Percentiles rank a stretch among this genome's conserved stretches.
These are phyloP conservation scores for Tricholoma saponaceum DNA, from an alignment of 768 basidiomycete genomes.

Conservation along the genomic window DNA sequence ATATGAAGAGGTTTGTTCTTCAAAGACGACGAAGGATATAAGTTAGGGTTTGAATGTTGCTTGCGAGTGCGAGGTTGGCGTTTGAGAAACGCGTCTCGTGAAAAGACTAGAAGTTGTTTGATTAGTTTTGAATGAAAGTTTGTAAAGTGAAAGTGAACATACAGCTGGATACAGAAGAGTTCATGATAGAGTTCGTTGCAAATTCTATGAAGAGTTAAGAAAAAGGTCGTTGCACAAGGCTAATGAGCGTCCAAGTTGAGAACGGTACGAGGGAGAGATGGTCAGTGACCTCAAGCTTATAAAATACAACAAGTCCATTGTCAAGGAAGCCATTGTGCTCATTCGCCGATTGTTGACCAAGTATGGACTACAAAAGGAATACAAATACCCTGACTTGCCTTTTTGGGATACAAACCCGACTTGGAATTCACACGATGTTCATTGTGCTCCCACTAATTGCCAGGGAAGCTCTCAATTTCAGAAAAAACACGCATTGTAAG, in stretches of 20 bases:
- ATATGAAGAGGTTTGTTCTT: constrained; percentile 22
- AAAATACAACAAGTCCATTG: constrained; percentile 15
- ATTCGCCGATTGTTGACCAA: constrained; percentile 5
- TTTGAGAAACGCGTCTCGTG: constrained; percentile 27
- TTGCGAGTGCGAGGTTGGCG: constrained; percentile 27
- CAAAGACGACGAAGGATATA: constrained; percentile 13
- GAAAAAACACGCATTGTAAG: no score
- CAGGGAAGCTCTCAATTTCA: no score
- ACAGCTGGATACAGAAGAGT: constrained; percentile 24
- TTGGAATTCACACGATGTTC: no score
- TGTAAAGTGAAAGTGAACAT: constrained; percentile 9
- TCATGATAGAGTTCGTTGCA: constrained; percentile 23
- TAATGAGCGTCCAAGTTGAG: constrained; percentile 11
- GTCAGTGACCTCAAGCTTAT: constrained; percentile 8
- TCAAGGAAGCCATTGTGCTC: constrained; percentile 1
- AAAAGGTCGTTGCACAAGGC: constrained; percentile 7
- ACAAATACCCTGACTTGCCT: constrained; percentile 18
- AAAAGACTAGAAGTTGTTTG: constrained; percentile 20
- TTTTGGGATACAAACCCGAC: constrained; percentile 14
- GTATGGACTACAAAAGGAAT: constrained; percentile 22
- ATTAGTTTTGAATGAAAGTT: constrained; percentile 4
- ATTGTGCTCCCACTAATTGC: no score
- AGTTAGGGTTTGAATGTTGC: constrained; percentile 3
- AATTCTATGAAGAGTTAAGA: background rate
- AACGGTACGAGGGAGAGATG: constrained; percentile 8